Base-by-base conservation (phyloP, 345 rosid genomes). In the Syzygium oleosum region DNA sequence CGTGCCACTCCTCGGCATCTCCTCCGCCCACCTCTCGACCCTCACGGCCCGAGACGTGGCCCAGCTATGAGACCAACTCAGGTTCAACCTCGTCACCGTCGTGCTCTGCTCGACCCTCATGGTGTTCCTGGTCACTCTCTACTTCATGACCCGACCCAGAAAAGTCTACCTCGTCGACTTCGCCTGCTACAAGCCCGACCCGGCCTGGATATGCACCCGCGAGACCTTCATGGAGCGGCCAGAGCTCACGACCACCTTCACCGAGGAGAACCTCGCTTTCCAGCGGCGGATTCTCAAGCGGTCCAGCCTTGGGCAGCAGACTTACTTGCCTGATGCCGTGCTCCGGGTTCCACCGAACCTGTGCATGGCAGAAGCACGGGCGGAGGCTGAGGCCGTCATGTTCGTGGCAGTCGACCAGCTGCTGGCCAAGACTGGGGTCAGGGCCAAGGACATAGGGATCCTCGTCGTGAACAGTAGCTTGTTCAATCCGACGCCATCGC, bases 401-500 rank as follows among this genome's bases (percentile, higher is more conserved):
- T 90, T 94, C 63, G 94, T 92, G 54, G 94, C 93, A 7, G 89
- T 94, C 54, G 94, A 94, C 34, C 89, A 87, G 86, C 91, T 93
- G 6, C 89, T 94, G 87, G 92, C 49, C 8, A 88, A 89, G 90
- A 93, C 93, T n/a, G 91, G 88, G 58, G 86, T 93, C 29, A 91
- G 88, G 63, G 92, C 95, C 46, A 90, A 90, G 46, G 94, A 93
- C 79, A 91, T 94, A 56, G 93, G 92, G 5, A 91, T 92, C 4
- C 91, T 94, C 8, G 88, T 94, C 52, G 94, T 93, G 89, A 93
- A 94, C 29, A 87, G 93, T 87, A 92, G 96, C 86, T 68, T 91
- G 88, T 90, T 94, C 86, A 93, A 90, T 77, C 95, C 96, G 12
- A 88, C 90, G 0, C 96, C 96, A 4, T 94, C 96, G 21, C 88